These are phyloP conservation scores for Arabidopsis lyrata DNA, from an alignment of 441 rosid genomes.

Conservation along the genomic window DNA sequence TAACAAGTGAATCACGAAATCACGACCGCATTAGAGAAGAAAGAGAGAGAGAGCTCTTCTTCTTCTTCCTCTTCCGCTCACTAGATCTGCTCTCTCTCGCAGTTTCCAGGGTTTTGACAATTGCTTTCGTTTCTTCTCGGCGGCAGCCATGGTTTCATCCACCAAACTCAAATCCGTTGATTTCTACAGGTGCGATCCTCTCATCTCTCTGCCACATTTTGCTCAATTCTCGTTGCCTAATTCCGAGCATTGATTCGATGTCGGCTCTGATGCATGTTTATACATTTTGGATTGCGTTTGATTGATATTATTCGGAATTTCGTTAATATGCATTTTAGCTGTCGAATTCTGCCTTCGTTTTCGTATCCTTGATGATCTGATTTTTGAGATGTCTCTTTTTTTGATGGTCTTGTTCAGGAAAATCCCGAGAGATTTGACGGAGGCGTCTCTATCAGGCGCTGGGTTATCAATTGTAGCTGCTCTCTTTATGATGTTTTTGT, in stretches of 20 bases:
- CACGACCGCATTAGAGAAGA: conserved; percentile 21
- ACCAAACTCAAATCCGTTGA: conserved; percentile 90
- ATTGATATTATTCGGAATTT: neutral
- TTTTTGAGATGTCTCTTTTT: neutral
- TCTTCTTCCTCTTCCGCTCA: conserved; percentile 11
- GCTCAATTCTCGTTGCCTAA: neutral
- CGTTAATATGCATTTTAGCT: neutral
- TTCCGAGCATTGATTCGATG: neutral
- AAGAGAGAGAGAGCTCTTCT: conserved; percentile 29
- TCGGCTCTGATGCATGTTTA: neutral
- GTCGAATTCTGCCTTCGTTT: conserved; percentile 5
- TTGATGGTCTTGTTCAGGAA: conserved; percentile 61
- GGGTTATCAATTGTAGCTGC: conserved; percentile 94
- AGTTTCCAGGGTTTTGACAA: conserved; percentile 4
- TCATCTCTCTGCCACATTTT: conserved; percentile 25
- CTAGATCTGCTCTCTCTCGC: conserved; percentile 39
- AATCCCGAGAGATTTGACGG: conserved; percentile 99
- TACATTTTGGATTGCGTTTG: conserved; percentile 14
- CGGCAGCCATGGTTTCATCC: conserved; percentile 72
- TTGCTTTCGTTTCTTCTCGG: conserved; percentile 15
- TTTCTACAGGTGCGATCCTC: conserved; percentile 78
- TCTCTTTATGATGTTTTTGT: conserved; percentile 82
- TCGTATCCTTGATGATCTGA: conserved; percentile 19
- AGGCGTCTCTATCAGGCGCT: conserved; percentile 98
- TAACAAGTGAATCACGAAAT: conserved; percentile 13